Conservation (phyloP, 305 asterid genomes). For the Salvia sclarea region DNA sequence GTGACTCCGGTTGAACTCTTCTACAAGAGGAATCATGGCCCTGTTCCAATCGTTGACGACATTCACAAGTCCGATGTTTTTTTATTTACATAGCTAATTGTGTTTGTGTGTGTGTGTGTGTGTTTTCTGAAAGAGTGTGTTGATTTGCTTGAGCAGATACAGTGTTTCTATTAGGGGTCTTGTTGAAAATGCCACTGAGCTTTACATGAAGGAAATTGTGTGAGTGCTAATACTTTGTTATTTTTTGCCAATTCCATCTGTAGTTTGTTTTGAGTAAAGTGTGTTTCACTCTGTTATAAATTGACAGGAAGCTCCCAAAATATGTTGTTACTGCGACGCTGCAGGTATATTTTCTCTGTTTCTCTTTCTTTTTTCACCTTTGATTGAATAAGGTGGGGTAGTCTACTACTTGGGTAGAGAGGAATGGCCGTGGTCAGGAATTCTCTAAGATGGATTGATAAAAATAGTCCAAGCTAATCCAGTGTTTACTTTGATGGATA, state of each 20-base stretch:
- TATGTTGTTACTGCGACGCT: conserved; percentile 66
- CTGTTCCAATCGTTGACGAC: conserved; percentile 71
- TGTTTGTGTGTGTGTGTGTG: not conserved
- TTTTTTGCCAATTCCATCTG: not conserved
- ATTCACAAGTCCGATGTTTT: conserved; percentile 45
- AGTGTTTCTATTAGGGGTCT: conserved; percentile 57
- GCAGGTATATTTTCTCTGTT: conserved; percentile 50
- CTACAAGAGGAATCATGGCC: conserved; percentile 87
- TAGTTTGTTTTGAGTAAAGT: conserved; percentile 4
- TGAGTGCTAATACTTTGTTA: conserved; percentile 38
- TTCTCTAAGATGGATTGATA: no score
- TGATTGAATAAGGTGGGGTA: not conserved
- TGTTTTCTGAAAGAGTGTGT: conserved; percentile 17
- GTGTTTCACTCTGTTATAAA: conserved; percentile 26
- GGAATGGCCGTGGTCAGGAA: not conserved
- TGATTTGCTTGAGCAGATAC: conserved; percentile 50
- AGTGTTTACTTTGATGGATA: no score
- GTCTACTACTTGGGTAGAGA: not conserved
- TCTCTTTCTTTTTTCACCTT: not conserved
- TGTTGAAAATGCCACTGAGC: conserved; percentile 41
- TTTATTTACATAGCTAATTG: no score
- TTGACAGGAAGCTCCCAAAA: conserved; percentile 70
- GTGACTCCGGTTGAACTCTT: conserved; percentile 75
- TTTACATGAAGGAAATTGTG: conserved; percentile 70
- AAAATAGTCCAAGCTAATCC: no score